Evolutionary conservation across 176 grass and related monocot genomes (phyloP), one percentile per base, ranked within the genome.

Genomic region (Bothriochloa decipiens): DNA sequence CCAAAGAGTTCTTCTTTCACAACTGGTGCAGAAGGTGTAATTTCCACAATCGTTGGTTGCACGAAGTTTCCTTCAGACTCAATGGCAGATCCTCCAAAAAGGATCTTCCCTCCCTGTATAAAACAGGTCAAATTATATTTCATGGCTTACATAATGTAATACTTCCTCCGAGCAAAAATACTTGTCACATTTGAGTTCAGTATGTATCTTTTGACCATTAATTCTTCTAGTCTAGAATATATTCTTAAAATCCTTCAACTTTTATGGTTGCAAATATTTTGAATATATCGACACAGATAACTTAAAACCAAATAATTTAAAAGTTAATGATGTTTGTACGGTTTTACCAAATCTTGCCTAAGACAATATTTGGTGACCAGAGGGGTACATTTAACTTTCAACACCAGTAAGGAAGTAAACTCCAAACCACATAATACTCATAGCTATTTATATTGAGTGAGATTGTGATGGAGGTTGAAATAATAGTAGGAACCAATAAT

Each of bases 1-100:
- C 93, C 93, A 91, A 99, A 99, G 13, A 99, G 86, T 87, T 99
- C 96, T 47, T 99, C 91, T 88, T 87, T 99, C 81, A 99, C 96
- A 87, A 96, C 90, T 76, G 86, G 67, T 6, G 90, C 90, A 86
- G 45, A 74, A 42, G 96, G 16, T 85, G 91, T 92, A 68, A 96
- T 96, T 79, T 96, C 93, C 61, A 99, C 93, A 81, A 99, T 96
- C 2, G 96, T 94, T 78, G 96, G 96, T 77, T 91, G 83, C 18
- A 96, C 91, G 12, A 94, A 99, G 55, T 99, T 96, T 43, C 96
- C 96, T 84, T 88, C 91, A 26, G 91, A 94, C 82, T 99, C 93
- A 75, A 92, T 89, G 83, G 79, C 71, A 81, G 88, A 90, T 77
- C 93, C 93, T 88, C 96, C 96, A 74, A 88, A 63, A 67, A 99